These are phyloP conservation scores for Eleusine indica DNA, from an alignment of 176 grass and related monocot species.

Conservation along the genomic window DNA sequence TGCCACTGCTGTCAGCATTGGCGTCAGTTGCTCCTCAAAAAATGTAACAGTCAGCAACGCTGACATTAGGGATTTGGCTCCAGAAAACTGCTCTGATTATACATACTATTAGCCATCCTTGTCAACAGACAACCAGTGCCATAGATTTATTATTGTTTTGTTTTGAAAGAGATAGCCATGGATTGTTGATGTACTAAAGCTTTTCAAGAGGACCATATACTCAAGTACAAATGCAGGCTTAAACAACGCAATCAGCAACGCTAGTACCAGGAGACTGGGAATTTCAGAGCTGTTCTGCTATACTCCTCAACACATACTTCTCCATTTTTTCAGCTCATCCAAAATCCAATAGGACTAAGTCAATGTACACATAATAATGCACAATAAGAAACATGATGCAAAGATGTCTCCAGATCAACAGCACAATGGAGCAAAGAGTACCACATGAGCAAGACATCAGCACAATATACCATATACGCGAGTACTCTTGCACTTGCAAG, in stretches of 20 bases:
- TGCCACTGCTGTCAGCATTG: no score
- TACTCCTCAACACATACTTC: not conserved
- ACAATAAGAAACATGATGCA: not conserved
- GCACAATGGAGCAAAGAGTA: not conserved
- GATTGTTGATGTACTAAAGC: no score
- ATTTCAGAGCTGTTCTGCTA: not conserved
- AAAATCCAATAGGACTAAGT: not conserved
- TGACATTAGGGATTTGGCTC: not conserved
- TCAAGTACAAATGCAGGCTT: no score
- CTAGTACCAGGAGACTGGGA: not conserved
- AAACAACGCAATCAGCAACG: not conserved
- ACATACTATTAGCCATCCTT: no score
- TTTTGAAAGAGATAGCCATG: no score
- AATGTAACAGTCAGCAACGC: not conserved
- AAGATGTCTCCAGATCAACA: not conserved
- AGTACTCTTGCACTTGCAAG: conserved; percentile 42
- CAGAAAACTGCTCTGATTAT: no score
- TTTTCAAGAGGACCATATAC: no score
- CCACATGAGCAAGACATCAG: not conserved
- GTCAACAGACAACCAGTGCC: no score
- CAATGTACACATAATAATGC: not conserved
- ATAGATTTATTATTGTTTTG: no score
- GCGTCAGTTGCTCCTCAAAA: not conserved
- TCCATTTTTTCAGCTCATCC: not conserved
- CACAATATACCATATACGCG: conserved; percentile 2